These are phyloP conservation scores for Globomyces pollinis-pini DNA, from an alignment of 192 early-diverging fungal species.

Conservation along the genomic window DNA sequence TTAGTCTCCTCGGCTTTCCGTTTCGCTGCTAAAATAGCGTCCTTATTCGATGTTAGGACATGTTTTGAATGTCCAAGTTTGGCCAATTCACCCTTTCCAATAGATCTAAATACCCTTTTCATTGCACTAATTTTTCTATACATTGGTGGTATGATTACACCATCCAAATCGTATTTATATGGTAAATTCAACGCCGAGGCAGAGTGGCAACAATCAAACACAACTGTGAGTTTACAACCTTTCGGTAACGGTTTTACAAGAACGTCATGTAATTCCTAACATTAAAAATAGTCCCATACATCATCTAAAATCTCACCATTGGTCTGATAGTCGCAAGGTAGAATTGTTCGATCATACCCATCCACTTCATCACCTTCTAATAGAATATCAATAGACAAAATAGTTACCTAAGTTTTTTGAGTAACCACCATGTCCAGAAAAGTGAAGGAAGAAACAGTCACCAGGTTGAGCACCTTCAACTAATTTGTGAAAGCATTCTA, in stretches of 20 bases:
- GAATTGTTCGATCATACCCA: constrained; percentile 49
- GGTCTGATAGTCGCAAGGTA: constrained; percentile 62
- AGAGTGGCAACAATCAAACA: constrained; percentile 69
- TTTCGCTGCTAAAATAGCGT: constrained; percentile 1
- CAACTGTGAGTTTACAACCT: constrained; percentile 60
- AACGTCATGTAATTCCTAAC: constrained; percentile 45
- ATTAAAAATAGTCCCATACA: no score
- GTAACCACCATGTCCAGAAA: constrained; percentile 55
- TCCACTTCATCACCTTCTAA: constrained; percentile 40
- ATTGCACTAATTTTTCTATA: constrained; percentile 24
- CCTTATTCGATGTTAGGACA: constrained; percentile 5
- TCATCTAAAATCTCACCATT: constrained; percentile 65
- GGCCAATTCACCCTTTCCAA: constrained; percentile 13
- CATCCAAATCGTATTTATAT: constrained; percentile 37
- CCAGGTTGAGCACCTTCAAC: constrained; percentile 56
- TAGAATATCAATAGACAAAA: constrained; percentile 23
- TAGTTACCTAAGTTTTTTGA: constrained; percentile 6
- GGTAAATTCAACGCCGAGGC: constrained; percentile 37
- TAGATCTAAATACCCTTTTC: constrained; percentile 24
- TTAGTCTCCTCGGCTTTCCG: constrained; percentile 13
- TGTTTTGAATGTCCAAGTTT: not conserved
- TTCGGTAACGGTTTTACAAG: constrained; percentile 56
- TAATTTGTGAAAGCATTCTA: constrained; percentile 58
- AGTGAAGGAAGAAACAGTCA: constrained; percentile 73
- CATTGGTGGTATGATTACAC: constrained; percentile 19